phyloP scores from a whole-genome alignment of 2,329 filamentous ascomycete genomes.

The Botryotinia narcissicola region DNA sequence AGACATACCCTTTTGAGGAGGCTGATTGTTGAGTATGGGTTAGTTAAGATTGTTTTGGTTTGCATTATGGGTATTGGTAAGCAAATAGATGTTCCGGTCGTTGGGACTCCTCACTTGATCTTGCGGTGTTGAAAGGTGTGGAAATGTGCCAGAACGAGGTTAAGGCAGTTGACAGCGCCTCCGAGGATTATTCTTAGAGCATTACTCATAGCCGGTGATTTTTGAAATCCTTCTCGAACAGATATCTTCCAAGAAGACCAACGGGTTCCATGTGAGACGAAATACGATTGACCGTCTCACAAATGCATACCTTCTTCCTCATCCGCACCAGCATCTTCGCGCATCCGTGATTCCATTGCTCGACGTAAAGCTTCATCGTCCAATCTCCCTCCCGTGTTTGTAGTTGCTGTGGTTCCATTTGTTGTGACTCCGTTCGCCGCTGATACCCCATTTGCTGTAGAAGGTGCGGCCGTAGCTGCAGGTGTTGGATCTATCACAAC shows the following conservation, averaged over 20 bases:
- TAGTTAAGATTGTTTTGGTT: neutral
- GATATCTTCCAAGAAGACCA: neutral
- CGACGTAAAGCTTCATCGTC: conserved; percentile 58
- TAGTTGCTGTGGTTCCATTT: conserved; percentile 19
- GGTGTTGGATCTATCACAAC: conserved; percentile 44
- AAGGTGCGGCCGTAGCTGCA: conserved; percentile 11
- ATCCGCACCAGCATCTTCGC: conserved; percentile 44
- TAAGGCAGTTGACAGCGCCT: neutral
- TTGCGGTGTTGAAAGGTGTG: neutral
- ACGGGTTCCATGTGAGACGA: neutral
- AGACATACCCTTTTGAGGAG: too few relatives aligned
- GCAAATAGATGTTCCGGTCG: neutral
- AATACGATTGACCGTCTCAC: conserved; percentile 38
- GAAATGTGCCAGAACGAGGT: neutral
- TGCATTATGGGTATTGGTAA: neutral
- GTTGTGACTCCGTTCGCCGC: conserved; percentile 17
- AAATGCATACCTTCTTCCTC: conserved; percentile 62
- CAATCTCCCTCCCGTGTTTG: conserved; percentile 46
- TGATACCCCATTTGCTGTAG: conserved; percentile 1
- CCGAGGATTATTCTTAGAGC: neutral
- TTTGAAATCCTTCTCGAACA: neutral
- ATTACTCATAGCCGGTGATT: neutral
- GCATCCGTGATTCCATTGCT: conserved; percentile 55
- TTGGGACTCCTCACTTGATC: neutral
- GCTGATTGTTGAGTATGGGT: neutral